Percentiles rank a stretch among this genome's conserved stretches.
phyloP scores from a whole-genome alignment of 176 grass and related monocot genomes.

The Eleusine coracana region DNA sequence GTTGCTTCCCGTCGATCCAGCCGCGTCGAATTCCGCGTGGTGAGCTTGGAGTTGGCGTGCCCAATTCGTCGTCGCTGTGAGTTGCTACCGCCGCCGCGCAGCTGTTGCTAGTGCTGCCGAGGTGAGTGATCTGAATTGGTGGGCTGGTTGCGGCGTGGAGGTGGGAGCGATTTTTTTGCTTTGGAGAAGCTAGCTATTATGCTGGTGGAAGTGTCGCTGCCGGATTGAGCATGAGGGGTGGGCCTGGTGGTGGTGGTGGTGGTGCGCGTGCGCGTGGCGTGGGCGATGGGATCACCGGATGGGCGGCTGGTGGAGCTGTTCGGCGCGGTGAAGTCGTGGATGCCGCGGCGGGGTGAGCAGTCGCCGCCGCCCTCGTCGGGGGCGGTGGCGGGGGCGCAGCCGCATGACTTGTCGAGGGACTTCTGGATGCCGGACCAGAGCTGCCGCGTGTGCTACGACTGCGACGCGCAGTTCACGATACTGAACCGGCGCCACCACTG shows the following conservation, averaged over 20 bases:
- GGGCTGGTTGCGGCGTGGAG: conserved; percentile 7
- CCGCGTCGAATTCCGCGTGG: conserved; percentile 1
- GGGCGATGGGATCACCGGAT: conserved; percentile 70
- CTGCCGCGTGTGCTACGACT: conserved; percentile 94
- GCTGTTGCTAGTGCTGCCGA: background rate
- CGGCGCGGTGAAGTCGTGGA: conserved; percentile 75
- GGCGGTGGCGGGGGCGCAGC: background rate
- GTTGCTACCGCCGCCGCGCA: background rate
- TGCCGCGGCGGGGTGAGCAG: conserved; percentile 66
- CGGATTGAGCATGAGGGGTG: conserved; percentile 52
- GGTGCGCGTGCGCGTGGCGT: conserved; percentile 54
- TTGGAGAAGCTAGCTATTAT: conserved; percentile 14
- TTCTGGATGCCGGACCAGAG: conserved; percentile 99
- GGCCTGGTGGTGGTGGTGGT: conserved; percentile 28
- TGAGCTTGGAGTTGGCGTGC: background rate
- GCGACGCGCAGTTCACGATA: conserved; percentile 89
- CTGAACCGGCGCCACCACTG: conserved; percentile 95
- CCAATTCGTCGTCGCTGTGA: conserved; percentile 8
- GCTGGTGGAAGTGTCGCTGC: conserved; percentile 44
- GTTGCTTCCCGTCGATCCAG: conserved; percentile 34
- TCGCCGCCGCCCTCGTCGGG: conserved; percentile 35
- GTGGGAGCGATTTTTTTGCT: conserved; percentile 11
- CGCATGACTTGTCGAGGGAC: conserved; percentile 59
- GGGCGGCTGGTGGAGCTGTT: conserved; percentile 71
- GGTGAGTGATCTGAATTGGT: conserved; percentile 42